phyloP scores from a whole-genome alignment of 352 stramenopile genomes.

The Pythium aquatile region DNA sequence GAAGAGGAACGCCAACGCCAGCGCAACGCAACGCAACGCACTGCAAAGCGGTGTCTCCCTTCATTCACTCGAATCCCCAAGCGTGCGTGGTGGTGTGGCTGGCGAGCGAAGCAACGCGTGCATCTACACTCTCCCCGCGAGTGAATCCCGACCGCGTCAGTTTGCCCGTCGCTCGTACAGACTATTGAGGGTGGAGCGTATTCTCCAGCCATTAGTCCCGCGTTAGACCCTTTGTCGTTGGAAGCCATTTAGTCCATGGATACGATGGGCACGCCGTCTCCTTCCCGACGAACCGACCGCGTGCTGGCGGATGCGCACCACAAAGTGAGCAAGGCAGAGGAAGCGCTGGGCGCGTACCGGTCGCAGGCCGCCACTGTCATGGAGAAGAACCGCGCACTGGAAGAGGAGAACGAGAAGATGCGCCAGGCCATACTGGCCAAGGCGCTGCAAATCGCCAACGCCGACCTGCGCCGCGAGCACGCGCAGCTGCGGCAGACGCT shows the following conservation, averaged over 20 bases:
- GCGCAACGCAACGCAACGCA: not conserved
- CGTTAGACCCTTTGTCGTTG: not conserved
- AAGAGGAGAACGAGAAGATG: constrained; percentile 83
- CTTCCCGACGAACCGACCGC: constrained; percentile 26
- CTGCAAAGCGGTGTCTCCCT: constrained; percentile 16
- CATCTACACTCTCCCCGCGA: not conserved
- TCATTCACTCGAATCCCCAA: constrained; percentile 1
- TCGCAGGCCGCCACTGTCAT: constrained; percentile 46
- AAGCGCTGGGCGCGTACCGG: constrained; percentile 55
- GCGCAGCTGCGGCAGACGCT: constrained; percentile 82
- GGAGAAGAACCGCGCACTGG: constrained; percentile 69
- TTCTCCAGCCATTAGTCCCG: not conserved
- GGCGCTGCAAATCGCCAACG: constrained; percentile 72
- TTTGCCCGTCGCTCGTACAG: not conserved
- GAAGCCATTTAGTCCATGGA: constrained; percentile 26
- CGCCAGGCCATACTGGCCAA: constrained; percentile 73
- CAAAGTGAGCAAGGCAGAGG: constrained; percentile 75
- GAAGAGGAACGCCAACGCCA: constrained; percentile 18
- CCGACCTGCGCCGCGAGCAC: constrained; percentile 78
- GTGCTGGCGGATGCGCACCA: constrained; percentile 66
- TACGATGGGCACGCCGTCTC: constrained; percentile 30
- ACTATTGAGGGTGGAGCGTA: not conserved
- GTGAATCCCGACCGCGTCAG: constrained; percentile 1
- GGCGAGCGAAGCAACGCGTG: not conserved
- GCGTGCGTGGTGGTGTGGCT: not conserved